Percentiles rank a stretch among this genome's conserved stretches.
Evolutionary conservation across 495 filamentous ascomycete species (phyloP).

Genomic region (Trichoderma orchidacearum): DNA sequence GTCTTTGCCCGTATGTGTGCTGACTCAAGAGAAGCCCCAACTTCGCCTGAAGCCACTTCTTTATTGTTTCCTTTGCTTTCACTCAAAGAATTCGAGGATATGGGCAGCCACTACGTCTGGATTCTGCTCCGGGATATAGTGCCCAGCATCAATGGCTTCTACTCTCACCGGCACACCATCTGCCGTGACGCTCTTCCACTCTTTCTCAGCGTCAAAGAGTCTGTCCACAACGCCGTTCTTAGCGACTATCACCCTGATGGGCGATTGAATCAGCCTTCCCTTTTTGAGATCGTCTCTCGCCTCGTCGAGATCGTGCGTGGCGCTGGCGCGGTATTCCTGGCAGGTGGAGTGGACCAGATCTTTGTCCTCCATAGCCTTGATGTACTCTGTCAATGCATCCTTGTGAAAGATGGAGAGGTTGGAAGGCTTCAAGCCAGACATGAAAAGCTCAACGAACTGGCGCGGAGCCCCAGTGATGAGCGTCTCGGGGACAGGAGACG

Average conservation of each 20-base stretch:
- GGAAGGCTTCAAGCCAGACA: slow-evolving; percentile 8
- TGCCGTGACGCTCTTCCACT: slow-evolving; percentile 19
- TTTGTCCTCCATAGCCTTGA: slow-evolving; percentile 12
- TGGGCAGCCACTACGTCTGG: slow-evolving; percentile 19
- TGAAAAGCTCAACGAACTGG: slow-evolving; percentile 10
- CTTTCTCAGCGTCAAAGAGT: slow-evolving; percentile 18
- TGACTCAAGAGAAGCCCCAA: too few relatives aligned
- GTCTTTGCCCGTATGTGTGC: too few relatives aligned
- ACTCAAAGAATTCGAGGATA: slow-evolving; percentile 12
- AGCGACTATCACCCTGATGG: slow-evolving; percentile 21
- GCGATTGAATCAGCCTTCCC: slow-evolving; percentile 20
- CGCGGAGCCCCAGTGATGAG: slow-evolving; percentile 12
- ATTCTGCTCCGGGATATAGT: slow-evolving; percentile 28
- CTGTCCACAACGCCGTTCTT: slow-evolving; percentile 19
- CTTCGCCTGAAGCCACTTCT: not conserved
- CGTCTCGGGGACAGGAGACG: slow-evolving; percentile 19
- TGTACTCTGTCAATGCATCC: slow-evolving; percentile 13
- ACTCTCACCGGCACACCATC: slow-evolving; percentile 12
- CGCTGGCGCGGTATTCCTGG: slow-evolving; percentile 28
- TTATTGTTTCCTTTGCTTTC: not conserved
- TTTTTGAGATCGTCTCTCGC: slow-evolving; percentile 14
- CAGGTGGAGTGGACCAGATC: slow-evolving; percentile 22
- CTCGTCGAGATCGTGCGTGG: slow-evolving; percentile 21
- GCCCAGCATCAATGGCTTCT: slow-evolving; percentile 19
- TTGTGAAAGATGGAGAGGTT: slow-evolving; percentile 6